Evolutionary conservation across 2,329 filamentous ascomycete genomes (phyloP).

Genomic region (Alternaria consortialis): DNA sequence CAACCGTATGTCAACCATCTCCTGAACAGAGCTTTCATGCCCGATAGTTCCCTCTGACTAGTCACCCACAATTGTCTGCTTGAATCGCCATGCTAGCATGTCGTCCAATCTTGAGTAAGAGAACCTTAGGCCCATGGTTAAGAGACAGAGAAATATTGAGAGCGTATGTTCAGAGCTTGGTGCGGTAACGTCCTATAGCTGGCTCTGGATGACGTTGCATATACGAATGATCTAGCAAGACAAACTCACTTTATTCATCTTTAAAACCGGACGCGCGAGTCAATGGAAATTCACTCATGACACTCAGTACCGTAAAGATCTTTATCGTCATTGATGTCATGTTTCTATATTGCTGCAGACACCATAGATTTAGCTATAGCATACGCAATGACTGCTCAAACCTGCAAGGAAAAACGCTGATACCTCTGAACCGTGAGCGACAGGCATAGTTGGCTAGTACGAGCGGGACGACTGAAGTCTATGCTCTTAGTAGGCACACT

Average conservation of each 20-base stretch:
- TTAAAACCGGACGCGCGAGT: not conserved
- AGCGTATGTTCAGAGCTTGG: not conserved
- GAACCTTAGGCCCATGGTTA: not conserved
- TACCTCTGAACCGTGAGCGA: not conserved
- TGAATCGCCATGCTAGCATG: not conserved
- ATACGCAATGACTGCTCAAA: not conserved
- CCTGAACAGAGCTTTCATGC: not conserved
- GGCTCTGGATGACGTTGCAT: not conserved
- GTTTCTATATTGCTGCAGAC: not conserved
- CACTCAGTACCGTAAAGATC: not conserved
- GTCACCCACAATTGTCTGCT: not conserved
- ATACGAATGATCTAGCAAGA: not conserved
- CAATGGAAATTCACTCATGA: not conserved
- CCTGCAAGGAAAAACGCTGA: not conserved
- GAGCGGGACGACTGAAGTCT: not conserved
- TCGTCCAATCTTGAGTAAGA: not conserved
- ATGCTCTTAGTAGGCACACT: not conserved
- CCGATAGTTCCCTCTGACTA: not conserved
- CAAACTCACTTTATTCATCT: not conserved
- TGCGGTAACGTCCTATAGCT: not conserved
- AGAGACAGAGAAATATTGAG: not conserved
- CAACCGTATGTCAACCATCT: rapidly evolving
- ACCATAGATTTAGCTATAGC: not conserved
- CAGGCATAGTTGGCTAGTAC: rapidly evolving
- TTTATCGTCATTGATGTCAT: no score